Evolutionary conservation across 805 yeast genomes (phyloP).

Genomic region (Candida krabiensis): DNA sequence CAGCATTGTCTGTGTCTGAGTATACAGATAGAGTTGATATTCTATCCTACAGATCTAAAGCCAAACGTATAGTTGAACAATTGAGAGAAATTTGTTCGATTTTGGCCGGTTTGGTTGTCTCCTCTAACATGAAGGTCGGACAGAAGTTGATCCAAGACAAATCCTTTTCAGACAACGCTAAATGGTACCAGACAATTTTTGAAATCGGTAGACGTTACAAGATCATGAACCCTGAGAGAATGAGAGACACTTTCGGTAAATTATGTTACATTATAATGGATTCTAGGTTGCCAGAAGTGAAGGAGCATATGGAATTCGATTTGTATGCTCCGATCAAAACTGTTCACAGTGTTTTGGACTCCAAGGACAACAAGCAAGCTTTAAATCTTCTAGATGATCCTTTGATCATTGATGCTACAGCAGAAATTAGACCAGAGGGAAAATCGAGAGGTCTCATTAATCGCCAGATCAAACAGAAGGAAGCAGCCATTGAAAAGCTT

Average conservation of each 20-base stretch:
- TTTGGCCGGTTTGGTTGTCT: constrained; percentile 74
- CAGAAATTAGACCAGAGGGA: constrained; percentile 61
- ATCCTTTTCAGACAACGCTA: constrained; percentile 66
- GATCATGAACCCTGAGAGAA: constrained; percentile 79
- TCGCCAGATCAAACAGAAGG: constrained; percentile 63
- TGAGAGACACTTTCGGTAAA: constrained; percentile 79
- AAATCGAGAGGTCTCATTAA: constrained; percentile 55
- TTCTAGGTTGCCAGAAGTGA: constrained; percentile 69
- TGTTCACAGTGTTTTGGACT: constrained; percentile 47
- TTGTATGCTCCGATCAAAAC: constrained; percentile 71
- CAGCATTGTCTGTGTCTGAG: constrained; percentile 76
- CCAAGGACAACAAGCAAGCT: constrained; percentile 38
- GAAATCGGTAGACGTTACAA: constrained; percentile 81
- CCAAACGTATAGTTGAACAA: constrained; percentile 71
- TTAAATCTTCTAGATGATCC: constrained; percentile 55
- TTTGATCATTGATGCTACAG: constrained; percentile 60
- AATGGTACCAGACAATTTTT: constrained; percentile 69
- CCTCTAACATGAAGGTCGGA: constrained; percentile 72
- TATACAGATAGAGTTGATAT: constrained; percentile 80
- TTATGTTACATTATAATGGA: constrained; percentile 85
- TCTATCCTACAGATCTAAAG: constrained; percentile 61
- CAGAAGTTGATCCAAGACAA: constrained; percentile 62
- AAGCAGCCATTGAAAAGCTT: constrained; percentile 62
- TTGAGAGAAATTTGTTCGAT: constrained; percentile 76
- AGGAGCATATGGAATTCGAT: constrained; percentile 72